phyloP scores from a whole-genome alignment of 2,329 filamentous ascomycete genomes.

The Aureobasidium sp. region DNA sequence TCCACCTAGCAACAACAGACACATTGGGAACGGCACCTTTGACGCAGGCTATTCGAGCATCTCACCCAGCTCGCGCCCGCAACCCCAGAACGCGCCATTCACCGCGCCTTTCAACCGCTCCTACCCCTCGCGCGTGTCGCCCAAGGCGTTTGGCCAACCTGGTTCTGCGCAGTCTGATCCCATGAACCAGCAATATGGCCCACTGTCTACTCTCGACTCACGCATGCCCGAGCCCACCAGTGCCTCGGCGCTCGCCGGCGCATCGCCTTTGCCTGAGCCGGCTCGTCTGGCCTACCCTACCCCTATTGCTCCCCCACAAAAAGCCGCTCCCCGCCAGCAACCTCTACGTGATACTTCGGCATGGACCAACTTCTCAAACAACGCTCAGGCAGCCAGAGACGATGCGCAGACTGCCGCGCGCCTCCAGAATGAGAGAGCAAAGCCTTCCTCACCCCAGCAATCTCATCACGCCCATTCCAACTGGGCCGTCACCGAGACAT shows the following conservation, averaged over 20 bases:
- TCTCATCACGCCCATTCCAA: background rate
- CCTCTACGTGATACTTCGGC: constrained; percentile 19
- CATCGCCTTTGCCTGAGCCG: constrained; percentile 25
- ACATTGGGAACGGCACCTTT: constrained; percentile 73
- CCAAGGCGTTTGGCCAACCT: constrained; percentile 25
- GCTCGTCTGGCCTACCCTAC: constrained; percentile 27
- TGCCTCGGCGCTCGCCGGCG: constrained; percentile 24
- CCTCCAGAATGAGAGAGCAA: background rate
- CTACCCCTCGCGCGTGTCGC: constrained; percentile 25
- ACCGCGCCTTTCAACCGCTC: constrained; percentile 27
- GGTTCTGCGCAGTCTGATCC: constrained; percentile 18
- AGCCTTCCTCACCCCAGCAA: background rate
- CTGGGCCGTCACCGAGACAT: constrained; percentile 27
- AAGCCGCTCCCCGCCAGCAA: constrained; percentile 17
- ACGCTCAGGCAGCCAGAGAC: constrained; percentile 13
- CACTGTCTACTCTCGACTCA: constrained; percentile 20
- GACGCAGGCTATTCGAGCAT: constrained; percentile 52
- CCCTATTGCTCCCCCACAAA: constrained; percentile 31
- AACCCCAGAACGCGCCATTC: constrained; percentile 21
- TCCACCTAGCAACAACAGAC: constrained; percentile 57
- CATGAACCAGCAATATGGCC: constrained; percentile 22
- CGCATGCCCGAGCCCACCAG: constrained; percentile 24
- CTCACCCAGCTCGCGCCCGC: constrained; percentile 35
- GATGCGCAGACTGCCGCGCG: constrained; percentile 6
- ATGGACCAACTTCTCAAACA: constrained; percentile 23